Evolutionary conservation across 1,139 yeast genomes (phyloP), one percentile per base, ranked within the genome.

Genomic region (Pichia sp.): DNA sequence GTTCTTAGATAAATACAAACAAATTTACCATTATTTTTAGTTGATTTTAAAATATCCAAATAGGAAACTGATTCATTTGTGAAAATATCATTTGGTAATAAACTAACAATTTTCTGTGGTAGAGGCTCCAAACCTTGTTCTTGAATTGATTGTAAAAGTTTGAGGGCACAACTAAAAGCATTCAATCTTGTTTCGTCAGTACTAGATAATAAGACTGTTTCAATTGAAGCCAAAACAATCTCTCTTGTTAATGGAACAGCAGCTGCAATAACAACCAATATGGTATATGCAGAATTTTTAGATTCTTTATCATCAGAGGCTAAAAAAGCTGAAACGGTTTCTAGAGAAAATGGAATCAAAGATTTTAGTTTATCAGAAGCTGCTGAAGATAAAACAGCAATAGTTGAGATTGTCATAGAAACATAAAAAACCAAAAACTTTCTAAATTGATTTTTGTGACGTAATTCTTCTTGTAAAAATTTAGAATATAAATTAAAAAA

Each of bases 211-310:
- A 81, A 68, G 25, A 92, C 78, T 1, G 94, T 79, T 51, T 78
- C 80, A 24, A 87, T 77, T 9, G 94, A 79, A 2, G 95, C 88
- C 39, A 74, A 67, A 26, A 83, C 71, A 27, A 90, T 76, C 9
- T 77, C 80, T 45, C 72, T 68, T 9, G 83, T 74, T 48, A 92
- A 72, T 9, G 88, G 84, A 41, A 82, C 74, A 44, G 92, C 81
- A 2, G 94, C 75, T 3, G 85, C 77, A 46, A 90, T 70, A 2
- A 92, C 96, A 0, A 94, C 78, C 34, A 90, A 64, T 15, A 89
- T 71, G 47, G 95, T 85, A 63, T 85, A 92, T 3, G 92, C 88
- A 29, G 96, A 83, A 54, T 87, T 75, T 62, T 84, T 94, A 44
- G 84, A 75, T 59, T 88, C 95, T 36, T 76, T 70, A 30, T 75